Conservation (phyloP, 2,329 filamentous ascomycete genomes). For the Penicillium sumatraense region DNA sequence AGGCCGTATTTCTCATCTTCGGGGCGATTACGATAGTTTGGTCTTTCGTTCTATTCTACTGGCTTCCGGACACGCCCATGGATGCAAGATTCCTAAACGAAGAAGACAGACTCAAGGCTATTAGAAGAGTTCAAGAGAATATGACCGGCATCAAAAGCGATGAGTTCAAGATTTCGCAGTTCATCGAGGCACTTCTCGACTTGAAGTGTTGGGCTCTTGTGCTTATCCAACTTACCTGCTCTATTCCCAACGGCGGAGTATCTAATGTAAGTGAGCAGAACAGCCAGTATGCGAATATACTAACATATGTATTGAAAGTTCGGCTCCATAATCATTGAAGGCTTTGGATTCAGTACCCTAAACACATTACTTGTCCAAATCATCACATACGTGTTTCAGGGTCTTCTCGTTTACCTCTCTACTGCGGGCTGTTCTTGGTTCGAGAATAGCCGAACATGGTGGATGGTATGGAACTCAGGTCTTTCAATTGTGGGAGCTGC, state of each 20-base stretch:
- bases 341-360: slow-evolving; percentile 24
- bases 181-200: slow-evolving; percentile 38
- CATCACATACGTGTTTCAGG: slow-evolving; percentile 13
- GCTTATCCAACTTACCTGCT: slow-evolving; percentile 30
- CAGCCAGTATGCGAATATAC: background rate
- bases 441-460: background rate
- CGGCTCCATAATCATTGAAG: slow-evolving; percentile 18
- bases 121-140: background rate
- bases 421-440: slow-evolving; percentile 8
- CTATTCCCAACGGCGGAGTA: slow-evolving; percentile 36
- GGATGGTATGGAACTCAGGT: background rate
- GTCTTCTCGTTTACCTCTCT: slow-evolving; percentile 10
- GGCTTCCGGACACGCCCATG: background rate
- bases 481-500: background rate
- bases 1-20: slow-evolving; percentile 1
- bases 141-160: slow-evolving; percentile 1
- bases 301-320: slow-evolving; percentile 12
- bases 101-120: background rate
- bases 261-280: slow-evolving; percentile 6
- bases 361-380: slow-evolving; percentile 21
- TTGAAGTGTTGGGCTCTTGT: slow-evolving; percentile 38
- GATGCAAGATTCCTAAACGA: background rate
- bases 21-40: background rate
- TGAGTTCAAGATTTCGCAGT: slow-evolving; percentile 22
- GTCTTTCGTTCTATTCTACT: background rate